Conservation (phyloP, 2,329 filamentous ascomycete genomes). For the Tolypocladium inflatum region DNA sequence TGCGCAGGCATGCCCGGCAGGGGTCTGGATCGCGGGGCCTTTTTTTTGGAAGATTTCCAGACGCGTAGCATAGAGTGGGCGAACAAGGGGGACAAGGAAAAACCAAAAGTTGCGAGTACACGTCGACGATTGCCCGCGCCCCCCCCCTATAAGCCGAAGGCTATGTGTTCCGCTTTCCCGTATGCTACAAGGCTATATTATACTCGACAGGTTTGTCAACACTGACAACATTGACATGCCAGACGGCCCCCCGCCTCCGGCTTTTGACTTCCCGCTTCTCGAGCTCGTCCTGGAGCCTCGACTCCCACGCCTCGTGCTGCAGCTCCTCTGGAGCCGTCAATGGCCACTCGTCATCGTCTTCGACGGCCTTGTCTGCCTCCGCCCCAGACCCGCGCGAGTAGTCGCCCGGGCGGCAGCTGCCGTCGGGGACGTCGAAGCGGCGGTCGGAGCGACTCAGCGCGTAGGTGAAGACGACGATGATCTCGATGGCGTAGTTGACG, state of each 20-base stretch:
- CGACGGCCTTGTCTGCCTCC: conserved; percentile 11
- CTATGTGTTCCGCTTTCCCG: background rate
- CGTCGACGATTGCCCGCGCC: background rate
- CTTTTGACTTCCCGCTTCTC: background rate
- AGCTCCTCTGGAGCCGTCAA: conserved; percentile 2
- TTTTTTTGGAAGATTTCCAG: background rate
- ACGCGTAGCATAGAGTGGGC: conserved; percentile 12
- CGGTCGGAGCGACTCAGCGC: conserved; percentile 60
- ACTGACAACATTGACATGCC: too few species aligned
- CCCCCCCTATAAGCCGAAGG: too few species aligned
- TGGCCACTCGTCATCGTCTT: conserved; percentile 8
- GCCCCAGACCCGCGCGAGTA: conserved; percentile 21
- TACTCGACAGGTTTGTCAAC: background rate
- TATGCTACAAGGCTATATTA: background rate
- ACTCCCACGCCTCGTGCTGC: conserved; percentile 13
- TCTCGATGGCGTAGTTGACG: conserved; percentile 69
- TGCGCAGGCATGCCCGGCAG: conserved; percentile 2
- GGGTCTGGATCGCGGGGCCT: background rate
- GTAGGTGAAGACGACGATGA: conserved; percentile 60
- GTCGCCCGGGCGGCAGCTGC: conserved; percentile 48
- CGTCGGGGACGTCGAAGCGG: conserved; percentile 67
- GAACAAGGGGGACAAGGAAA: conserved; percentile 13
- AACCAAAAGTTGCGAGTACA: conserved; percentile 11
- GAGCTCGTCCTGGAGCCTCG: conserved; percentile 9
- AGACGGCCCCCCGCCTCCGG: background rate